These are phyloP conservation scores for Anthostomella pinea DNA, from an alignment of 2,329 filamentous ascomycete genomes.

Conservation along the genomic window DNA sequence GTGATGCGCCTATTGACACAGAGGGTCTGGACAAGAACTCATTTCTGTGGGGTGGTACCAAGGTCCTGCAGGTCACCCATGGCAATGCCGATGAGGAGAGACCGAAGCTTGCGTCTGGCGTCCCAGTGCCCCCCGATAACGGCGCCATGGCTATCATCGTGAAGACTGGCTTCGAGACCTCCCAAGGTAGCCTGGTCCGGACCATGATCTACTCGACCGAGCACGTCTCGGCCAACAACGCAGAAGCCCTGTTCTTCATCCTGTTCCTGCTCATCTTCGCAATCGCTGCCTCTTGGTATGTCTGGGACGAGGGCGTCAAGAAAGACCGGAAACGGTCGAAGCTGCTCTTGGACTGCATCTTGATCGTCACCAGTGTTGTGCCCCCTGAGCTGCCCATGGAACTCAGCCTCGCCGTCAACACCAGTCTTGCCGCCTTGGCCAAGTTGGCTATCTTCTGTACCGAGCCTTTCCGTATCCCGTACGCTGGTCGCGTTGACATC, in stretches of 20 bases:
- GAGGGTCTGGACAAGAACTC: constrained; percentile 96
- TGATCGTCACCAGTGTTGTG: constrained; percentile 96
- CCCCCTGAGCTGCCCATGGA: constrained; percentile 99
- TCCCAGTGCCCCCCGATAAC: constrained; percentile 83
- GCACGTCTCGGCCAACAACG: constrained; percentile 96
- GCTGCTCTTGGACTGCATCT: constrained; percentile 91
- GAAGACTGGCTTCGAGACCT: constrained; percentile 98
- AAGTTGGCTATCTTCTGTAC: constrained; percentile 98
- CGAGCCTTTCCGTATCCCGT: constrained; percentile 97
- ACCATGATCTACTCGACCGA: constrained; percentile 99
- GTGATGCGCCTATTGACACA: constrained; percentile 74
- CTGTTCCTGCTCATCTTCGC: constrained; percentile 95
- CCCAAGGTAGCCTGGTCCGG: constrained; percentile 92
- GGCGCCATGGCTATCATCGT: constrained; percentile 91
- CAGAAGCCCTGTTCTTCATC: constrained; percentile 94
- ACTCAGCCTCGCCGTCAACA: constrained; percentile 94
- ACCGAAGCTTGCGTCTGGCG: constrained; percentile 69
- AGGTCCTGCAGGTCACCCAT: constrained; percentile 93
- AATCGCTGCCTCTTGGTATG: constrained; percentile 96
- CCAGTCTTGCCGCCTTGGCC: constrained; percentile 88
- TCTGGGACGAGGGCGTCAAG: constrained; percentile 93
- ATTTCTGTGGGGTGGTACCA: constrained; percentile 95
- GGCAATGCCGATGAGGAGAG: constrained; percentile 74
- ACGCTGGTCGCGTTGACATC: constrained; percentile 89
- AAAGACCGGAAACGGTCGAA: constrained; percentile 97